Evolutionary conservation across 129 eudicot species (phyloP).

Genomic region (Chrysanthemum seticuspe): DNA sequence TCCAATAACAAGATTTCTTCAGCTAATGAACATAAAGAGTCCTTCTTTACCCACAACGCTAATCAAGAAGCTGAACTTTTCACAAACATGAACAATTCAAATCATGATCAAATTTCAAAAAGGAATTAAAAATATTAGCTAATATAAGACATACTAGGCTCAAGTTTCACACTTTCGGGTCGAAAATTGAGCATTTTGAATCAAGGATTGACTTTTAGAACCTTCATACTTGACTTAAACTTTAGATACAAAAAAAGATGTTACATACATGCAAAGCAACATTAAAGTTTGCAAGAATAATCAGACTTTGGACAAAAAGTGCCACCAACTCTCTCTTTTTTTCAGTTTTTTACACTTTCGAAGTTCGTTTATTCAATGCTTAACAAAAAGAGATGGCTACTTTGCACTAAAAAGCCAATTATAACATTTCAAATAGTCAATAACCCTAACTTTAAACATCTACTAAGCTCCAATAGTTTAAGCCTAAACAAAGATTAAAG

Average conservation of each 20-base stretch:
- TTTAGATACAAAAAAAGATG: background rate
- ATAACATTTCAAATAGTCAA: conserved; percentile 12
- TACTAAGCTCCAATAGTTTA: background rate
- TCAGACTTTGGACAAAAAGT: conserved; percentile 19
- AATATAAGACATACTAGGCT: background rate
- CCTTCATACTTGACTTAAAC: background rate
- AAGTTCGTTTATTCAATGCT: background rate
- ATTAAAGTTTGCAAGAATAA: conserved; percentile 10
- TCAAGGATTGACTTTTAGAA: conserved; percentile 10
- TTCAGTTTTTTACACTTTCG: background rate
- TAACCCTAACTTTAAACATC: background rate
- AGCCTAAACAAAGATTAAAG: background rate
- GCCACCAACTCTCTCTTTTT: conserved; percentile 9
- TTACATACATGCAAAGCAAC: conserved; percentile 1
- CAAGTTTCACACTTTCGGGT: background rate
- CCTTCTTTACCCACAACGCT: conserved; percentile 2
- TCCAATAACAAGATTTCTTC: conserved; percentile 11
- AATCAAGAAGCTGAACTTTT: conserved; percentile 11
- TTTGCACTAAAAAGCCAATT: background rate
- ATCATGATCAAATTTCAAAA: background rate
- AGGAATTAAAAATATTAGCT: background rate
- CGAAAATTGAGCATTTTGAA: background rate
- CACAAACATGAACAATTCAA: background rate
- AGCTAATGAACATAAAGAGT: conserved; percentile 18
- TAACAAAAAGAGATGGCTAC: background rate